These are phyloP conservation scores for Colletotrichum tofieldiae DNA, from an alignment of 2,329 filamentous ascomycete species.

Conservation along the genomic window DNA sequence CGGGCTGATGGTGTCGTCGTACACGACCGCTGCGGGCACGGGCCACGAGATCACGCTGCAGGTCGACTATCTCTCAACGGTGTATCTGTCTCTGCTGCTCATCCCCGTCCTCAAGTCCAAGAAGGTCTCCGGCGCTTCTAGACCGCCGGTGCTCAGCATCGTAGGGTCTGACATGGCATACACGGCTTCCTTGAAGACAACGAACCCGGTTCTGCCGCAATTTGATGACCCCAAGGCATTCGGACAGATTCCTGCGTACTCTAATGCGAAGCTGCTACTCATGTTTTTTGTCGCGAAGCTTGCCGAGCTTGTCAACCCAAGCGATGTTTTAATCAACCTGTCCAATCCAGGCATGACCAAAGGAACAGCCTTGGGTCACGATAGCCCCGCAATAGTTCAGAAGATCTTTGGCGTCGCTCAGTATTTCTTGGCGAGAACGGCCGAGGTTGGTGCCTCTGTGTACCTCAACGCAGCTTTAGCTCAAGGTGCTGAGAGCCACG, in stretches of 20 bases:
- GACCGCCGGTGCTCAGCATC: constrained; percentile 47
- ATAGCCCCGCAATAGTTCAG: constrained; percentile 43
- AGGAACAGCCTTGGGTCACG: constrained; percentile 58
- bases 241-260: constrained; percentile 37
- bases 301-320: constrained; percentile 32
- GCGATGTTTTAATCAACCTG: constrained; percentile 46
- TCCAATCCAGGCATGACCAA: constrained; percentile 50
- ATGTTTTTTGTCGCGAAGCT: constrained; percentile 41
- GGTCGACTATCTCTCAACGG: constrained; percentile 57
- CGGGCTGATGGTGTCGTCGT: constrained; percentile 46
- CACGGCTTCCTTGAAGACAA: constrained; percentile 42
- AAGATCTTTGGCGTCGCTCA: constrained; percentile 7
- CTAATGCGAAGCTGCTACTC: constrained; percentile 45
- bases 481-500: constrained; percentile 46
- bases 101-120: constrained; percentile 51
- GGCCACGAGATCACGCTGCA: constrained; percentile 59
- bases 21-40: constrained; percentile 39
- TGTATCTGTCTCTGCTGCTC: constrained; percentile 51
- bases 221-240: constrained; percentile 45
- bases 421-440: constrained; percentile 31
- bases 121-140: constrained; percentile 8
- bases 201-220: constrained; percentile 45
- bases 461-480: constrained; percentile 45
- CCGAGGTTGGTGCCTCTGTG: constrained; percentile 41
- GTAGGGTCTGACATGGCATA: constrained; percentile 48